Conservation (phyloP, 495 filamentous ascomycete species). For the Thozetella sp. region DNA sequence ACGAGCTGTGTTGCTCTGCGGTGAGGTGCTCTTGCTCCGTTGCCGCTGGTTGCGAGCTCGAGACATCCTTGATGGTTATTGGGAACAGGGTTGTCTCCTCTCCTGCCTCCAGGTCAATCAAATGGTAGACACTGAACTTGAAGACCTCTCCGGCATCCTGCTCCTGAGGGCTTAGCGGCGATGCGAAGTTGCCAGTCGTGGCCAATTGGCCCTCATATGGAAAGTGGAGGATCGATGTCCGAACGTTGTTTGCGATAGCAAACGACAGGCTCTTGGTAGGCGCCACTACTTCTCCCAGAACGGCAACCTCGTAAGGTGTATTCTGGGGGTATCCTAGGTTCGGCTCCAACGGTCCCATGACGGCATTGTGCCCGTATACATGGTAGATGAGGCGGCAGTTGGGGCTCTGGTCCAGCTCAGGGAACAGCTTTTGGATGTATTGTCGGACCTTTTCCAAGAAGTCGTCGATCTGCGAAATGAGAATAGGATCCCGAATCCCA, state of each 20-base stretch:
- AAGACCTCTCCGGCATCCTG: neutral
- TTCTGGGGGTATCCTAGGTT: neutral
- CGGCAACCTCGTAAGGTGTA: neutral
- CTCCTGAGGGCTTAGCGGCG: neutral
- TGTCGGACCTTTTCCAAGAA: neutral
- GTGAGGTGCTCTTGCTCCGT: neutral
- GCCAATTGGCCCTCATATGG: neutral
- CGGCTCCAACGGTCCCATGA: neutral
- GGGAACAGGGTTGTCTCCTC: neutral
- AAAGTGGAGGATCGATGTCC: neutral
- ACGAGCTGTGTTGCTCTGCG: neutral
- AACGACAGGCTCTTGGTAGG: neutral
- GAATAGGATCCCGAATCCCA: neutral
- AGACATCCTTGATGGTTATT: neutral
- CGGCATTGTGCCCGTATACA: neutral
- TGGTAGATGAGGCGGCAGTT: neutral
- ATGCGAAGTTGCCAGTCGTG: neutral
- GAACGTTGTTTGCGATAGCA: neutral
- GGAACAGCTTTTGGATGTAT: neutral
- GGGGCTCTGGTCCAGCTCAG: neutral
- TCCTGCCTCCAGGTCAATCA: neutral
- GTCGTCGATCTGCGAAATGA: neutral
- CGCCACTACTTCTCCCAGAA: neutral
- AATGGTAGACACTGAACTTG: neutral
- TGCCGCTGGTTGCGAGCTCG: neutral